Conservation (phyloP, 129 eudicot species). For the Flaveria trinervia region DNA sequence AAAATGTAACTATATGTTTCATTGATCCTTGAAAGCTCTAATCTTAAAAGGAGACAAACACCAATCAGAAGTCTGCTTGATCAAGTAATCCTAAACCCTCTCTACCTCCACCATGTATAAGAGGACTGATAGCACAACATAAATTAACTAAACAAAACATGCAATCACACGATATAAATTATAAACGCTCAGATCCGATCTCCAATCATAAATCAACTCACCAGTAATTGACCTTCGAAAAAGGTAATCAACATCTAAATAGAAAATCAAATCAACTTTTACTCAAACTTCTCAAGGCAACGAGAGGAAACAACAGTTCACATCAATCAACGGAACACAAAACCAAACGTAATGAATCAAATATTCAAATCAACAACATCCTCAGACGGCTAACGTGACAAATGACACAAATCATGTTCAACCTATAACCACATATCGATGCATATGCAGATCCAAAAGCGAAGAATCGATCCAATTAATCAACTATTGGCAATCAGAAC, state of each 20-base stretch:
- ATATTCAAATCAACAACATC: neutral
- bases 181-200: slow-evolving; percentile 1
- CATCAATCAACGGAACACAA: neutral
- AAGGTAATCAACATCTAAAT: neutral
- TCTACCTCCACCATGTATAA: neutral
- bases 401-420: neutral
- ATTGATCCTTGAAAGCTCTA: slow-evolving; percentile 17
- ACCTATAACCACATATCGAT: slow-evolving; percentile 22
- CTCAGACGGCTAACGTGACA: neutral
- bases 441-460: slow-evolving; percentile 4
- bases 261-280: neutral
- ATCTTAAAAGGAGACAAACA: slow-evolving; percentile 7
- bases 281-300: neutral
- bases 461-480: slow-evolving; percentile 12
- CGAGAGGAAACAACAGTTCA: neutral
- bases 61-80: neutral
- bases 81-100: neutral
- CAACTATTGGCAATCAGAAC: no score
- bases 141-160: neutral
- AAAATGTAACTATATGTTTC: neutral
- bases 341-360: neutral
- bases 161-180: neutral
- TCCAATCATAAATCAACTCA: neutral
- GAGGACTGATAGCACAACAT: neutral
- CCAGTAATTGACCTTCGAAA: neutral